Evolutionary conservation across 495 filamentous ascomycete species (phyloP), one percentile per base, ranked within the genome.

Genomic region (Penicillium crystallinum): DNA sequence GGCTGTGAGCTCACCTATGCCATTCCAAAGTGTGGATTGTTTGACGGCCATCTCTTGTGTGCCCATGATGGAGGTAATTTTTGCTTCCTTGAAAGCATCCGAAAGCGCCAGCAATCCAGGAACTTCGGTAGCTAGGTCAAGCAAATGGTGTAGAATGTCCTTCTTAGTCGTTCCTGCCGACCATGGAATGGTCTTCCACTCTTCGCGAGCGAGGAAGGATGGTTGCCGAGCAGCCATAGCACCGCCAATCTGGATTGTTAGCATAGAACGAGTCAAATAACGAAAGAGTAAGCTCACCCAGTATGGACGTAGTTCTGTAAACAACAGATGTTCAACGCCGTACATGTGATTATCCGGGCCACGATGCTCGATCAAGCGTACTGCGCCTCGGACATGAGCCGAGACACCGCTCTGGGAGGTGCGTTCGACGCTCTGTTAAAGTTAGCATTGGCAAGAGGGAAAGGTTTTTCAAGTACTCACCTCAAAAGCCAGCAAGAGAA

Each of bases 141-240:
- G 41, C 0, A 76, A 49, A 44, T 73, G 62, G 43, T 76, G 73
- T 1, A 74, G 40, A 15, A 76, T 67, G 39, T 76, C 69, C 53
- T 74, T 76, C 2, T 54, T 61, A 25, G 65, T 73, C 22, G 71
- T 73, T 2, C 62, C 64, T 25, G 63, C 64, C 27, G 71, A 67
- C 73, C 73, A 76, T 0, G 73, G 73, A 18, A 76, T 56, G 22
- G 64, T 76, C 41, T 70, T 74, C 73, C 73, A 76, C 33, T 72
- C 70, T 30, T 72, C 62, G 18, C 47, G 59, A 12, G 68, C 66
- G 22, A 76, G 57, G 42, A 74, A 76, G 4, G 67, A 66, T 7
- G 69, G 63, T 19, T 54, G 44, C 18, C 73, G 70, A 44, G 35
- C 46, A 34, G 66, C 55, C 19, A 74, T 44, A 17, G 71, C 64